Percentiles rank a stretch among this genome's conserved stretches.
phyloP scores from a whole-genome alignment of 148 eudicot genomes.

The Chenopodium quinoa region DNA sequence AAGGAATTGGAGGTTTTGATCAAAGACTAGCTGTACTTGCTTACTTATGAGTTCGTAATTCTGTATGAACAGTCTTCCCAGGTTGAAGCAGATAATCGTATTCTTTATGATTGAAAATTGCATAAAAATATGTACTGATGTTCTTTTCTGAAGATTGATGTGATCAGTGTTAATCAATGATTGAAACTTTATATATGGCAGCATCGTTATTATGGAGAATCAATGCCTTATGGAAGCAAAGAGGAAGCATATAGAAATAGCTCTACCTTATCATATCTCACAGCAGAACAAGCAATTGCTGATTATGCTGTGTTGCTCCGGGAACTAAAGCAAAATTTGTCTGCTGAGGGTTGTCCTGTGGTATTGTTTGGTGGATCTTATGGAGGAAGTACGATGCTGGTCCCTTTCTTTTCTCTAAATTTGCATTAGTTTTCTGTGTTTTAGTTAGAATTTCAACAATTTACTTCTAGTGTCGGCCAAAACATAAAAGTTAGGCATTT shows the following conservation, averaged over 20 bases:
- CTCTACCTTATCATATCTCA: slow-evolving; percentile 61
- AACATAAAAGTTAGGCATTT: background rate
- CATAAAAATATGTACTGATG: background rate
- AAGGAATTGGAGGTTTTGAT: background rate
- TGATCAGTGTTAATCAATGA: background rate
- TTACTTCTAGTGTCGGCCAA: background rate
- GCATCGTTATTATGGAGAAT: slow-evolving; percentile 96
- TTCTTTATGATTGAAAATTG: background rate
- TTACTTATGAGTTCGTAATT: background rate
- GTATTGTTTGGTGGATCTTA: slow-evolving; percentile 96
- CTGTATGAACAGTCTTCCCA: background rate
- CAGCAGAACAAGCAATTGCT: slow-evolving; percentile 89
- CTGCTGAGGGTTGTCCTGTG: slow-evolving; percentile 91
- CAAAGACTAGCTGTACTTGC: background rate
- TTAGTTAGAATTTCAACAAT: background rate
- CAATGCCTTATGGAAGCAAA: slow-evolving; percentile 81
- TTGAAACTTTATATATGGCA: slow-evolving; percentile 28
- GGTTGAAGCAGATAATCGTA: background rate
- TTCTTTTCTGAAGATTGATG: background rate
- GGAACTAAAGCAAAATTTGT: slow-evolving; percentile 59
- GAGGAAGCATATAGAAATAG: slow-evolving; percentile 69
- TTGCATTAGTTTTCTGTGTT: background rate
- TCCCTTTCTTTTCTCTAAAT: background rate
- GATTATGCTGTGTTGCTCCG: slow-evolving; percentile 77
- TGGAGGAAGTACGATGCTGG: slow-evolving; percentile 73